A percentile compares a stretch with the other conserved stretches of the same genome.
phyloP scores from a whole-genome alignment of 257 asterid genomes.

The Solanum gandarillasii region DNA sequence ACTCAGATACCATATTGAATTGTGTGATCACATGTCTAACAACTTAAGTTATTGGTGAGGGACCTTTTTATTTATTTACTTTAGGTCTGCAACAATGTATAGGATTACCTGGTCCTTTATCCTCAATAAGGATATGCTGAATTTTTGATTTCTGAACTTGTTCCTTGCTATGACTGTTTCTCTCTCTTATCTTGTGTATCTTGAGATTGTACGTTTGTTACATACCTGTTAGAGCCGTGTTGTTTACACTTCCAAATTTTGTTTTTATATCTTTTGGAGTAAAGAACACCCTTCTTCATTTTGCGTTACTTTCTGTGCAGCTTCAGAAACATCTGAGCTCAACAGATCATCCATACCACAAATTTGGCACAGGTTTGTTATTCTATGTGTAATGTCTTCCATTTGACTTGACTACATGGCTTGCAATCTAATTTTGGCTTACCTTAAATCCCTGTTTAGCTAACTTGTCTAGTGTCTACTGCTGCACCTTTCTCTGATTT shows the following conservation, averaged over 20 bases:
- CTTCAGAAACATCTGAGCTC: constrained; percentile 82
- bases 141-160: neutral
- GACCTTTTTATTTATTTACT: neutral
- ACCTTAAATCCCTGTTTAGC: neutral
- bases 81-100: neutral
- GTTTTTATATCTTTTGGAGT: neutral
- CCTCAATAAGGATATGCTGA: neutral
- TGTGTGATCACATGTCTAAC: neutral
- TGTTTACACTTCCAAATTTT: neutral
- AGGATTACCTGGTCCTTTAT: neutral
- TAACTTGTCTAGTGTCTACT: neutral
- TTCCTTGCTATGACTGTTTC: neutral
- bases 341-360: constrained; percentile 86
- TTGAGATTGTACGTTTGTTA: neutral
- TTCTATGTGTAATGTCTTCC: neutral
- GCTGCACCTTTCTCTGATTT: neutral
- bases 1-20: neutral
- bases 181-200: neutral
- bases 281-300: neutral
- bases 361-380: constrained; percentile 88
- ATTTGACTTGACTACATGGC: neutral
- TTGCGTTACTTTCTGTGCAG: constrained; percentile 28
- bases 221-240: neutral
- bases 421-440: neutral
- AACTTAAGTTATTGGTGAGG: neutral